A percentile compares a stretch with the other conserved stretches of the same genome.
Evolutionary conservation across 331 rosid species (phyloP).

Genomic region (Acacia pycnantha): DNA sequence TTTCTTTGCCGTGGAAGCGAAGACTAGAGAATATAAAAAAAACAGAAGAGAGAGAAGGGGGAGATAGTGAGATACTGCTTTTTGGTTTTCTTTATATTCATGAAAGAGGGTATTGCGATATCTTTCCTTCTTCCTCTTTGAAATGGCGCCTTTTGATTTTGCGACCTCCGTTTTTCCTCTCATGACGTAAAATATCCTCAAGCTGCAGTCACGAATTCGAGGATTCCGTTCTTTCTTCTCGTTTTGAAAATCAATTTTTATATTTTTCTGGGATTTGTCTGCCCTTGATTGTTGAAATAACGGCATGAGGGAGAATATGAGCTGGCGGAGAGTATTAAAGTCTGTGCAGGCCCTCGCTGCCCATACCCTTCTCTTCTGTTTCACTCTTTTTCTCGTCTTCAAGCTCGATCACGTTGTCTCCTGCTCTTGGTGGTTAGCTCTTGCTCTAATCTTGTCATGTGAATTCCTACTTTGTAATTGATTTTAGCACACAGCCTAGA

Average conservation of each 20-base stretch:
- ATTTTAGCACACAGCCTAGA: not conserved
- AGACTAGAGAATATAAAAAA: not conserved
- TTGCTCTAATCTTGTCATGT: slow-evolving; percentile 2
- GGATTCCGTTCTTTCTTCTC: not conserved
- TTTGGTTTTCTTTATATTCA: slow-evolving; percentile 7
- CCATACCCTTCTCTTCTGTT: slow-evolving; percentile 68
- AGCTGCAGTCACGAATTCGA: not conserved
- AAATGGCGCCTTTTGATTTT: slow-evolving; percentile 38
- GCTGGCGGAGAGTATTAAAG: slow-evolving; percentile 93
- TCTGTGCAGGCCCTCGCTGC: slow-evolving; percentile 83
- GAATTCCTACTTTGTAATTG: not conserved
- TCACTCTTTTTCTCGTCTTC: slow-evolving; percentile 82
- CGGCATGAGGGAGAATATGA: slow-evolving; percentile 41
- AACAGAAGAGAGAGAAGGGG: not conserved
- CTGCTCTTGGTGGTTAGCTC: slow-evolving; percentile 88
- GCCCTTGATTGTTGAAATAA: slow-evolving; percentile 13
- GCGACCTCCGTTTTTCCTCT: slow-evolving; percentile 1
- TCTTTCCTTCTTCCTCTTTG: slow-evolving; percentile 25
- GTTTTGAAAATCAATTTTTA: not conserved
- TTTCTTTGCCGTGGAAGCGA: not conserved
- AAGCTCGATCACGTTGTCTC: slow-evolving; percentile 78
- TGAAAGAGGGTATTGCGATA: not conserved
- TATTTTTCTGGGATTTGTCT: slow-evolving; percentile 4
- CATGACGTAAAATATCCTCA: slow-evolving; percentile 7
- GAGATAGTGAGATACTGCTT: not conserved